Evolutionary conservation across 1,284 basidiomycete genomes (phyloP).

Genomic region (Caloboletus firmus): DNA sequence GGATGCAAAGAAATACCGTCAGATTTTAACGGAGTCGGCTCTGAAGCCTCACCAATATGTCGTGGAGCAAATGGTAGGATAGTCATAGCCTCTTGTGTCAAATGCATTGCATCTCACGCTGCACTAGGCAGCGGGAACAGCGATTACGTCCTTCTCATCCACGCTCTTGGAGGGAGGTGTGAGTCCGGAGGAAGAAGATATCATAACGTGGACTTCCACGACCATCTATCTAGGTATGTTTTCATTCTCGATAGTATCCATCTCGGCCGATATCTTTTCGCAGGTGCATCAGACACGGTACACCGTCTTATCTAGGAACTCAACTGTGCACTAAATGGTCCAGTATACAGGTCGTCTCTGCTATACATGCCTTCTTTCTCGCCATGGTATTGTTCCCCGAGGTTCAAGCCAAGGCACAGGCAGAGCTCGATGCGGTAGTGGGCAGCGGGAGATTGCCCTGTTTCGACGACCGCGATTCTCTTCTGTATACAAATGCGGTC

Average conservation of each 20-base stretch:
- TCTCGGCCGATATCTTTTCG: background rate
- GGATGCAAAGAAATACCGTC: constrained; percentile 39
- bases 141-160: constrained; percentile 40
- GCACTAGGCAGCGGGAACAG: constrained; percentile 39
- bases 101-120: background rate
- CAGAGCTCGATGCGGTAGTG: too few species aligned
- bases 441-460: too few species aligned
- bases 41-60: constrained; percentile 42
- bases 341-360: constrained; percentile 23
- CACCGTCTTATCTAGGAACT: background rate
- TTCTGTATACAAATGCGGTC: constrained; percentile 39
- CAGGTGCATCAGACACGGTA: constrained; percentile 30
- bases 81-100: background rate
- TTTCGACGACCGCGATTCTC: too few species aligned
- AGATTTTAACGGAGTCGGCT: constrained; percentile 33
- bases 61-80: constrained; percentile 42
- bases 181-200: constrained; percentile 24
- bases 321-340: background rate
- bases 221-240: constrained; percentile 15
- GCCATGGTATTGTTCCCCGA: too few species aligned
- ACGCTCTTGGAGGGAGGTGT: constrained; percentile 10
- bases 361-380: too few species aligned
- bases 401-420: too few species aligned
- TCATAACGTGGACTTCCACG: constrained; percentile 25
- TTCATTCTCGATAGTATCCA: background rate